These are phyloP conservation scores for Panaeolus cyanescens DNA, from an alignment of 768 basidiomycete genomes.

Conservation along the genomic window DNA sequence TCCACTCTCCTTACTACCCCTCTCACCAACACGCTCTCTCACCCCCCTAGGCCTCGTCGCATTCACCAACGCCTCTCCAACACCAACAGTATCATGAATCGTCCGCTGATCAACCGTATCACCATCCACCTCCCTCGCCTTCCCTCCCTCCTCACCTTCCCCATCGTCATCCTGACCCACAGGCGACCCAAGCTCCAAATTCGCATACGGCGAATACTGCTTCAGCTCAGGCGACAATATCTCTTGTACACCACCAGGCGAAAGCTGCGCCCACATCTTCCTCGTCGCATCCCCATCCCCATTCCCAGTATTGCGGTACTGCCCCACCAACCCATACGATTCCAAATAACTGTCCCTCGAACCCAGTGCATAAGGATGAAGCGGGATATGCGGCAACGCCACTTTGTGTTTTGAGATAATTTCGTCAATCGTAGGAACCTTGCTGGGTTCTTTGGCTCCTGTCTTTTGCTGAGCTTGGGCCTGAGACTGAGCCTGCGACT, in stretches of 20 bases:
- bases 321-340: slow-evolving; percentile 31
- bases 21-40: neutral
- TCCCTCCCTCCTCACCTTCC: slow-evolving; percentile 11
- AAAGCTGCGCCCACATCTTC: slow-evolving; percentile 53
- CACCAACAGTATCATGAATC: slow-evolving; percentile 54
- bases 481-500: neutral
- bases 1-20: neutral
- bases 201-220: slow-evolving; percentile 49
- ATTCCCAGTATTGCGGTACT: slow-evolving; percentile 37
- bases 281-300: slow-evolving; percentile 34
- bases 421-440: slow-evolving; percentile 21
- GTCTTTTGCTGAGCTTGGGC: neutral
- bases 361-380: slow-evolving; percentile 47
- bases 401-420: slow-evolving; percentile 35
- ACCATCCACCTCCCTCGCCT: slow-evolving; percentile 17
- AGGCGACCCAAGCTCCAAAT: slow-evolving; percentile 15
- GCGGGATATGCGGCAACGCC: slow-evolving; percentile 33
- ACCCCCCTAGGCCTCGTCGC: slow-evolving; percentile 17
- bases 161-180: slow-evolving; percentile 15
- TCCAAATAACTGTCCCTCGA: slow-evolving; percentile 35
- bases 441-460: slow-evolving; percentile 1
- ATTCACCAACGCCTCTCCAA: slow-evolving; percentile 65
- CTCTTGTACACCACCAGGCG: slow-evolving; percentile 46
- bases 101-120: slow-evolving; percentile 7
- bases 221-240: slow-evolving; percentile 43